Percentiles rank a stretch among this genome's conserved stretches.
These are phyloP conservation scores for Cladosporium sp. DNA, from an alignment of 2,329 filamentous ascomycete species.

Conservation along the genomic window DNA sequence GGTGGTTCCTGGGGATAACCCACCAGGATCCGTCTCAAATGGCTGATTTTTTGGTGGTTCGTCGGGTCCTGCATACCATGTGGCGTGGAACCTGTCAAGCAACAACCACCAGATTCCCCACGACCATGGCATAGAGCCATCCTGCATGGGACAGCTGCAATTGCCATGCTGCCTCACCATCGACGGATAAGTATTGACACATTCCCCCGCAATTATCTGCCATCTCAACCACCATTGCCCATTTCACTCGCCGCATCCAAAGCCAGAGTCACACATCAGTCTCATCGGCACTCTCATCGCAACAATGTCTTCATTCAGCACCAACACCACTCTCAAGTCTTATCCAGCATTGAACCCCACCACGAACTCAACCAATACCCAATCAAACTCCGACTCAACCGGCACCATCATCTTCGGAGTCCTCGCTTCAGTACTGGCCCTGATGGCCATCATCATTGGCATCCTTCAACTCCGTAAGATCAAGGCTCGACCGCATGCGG, in stretches of 20 bases:
- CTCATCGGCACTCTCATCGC: neutral
- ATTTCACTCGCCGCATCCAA: too few relatives aligned
- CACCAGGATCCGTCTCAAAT: neutral
- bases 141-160: neutral
- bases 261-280: too few relatives aligned
- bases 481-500: neutral
- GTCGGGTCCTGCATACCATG: neutral
- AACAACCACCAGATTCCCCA: neutral
- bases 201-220: too few relatives aligned
- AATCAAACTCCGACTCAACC: neutral
- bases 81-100: neutral
- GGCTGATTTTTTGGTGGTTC: neutral
- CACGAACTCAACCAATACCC: neutral
- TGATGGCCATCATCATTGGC: constrained; percentile 4
- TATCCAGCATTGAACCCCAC: neutral
- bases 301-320: neutral
- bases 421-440: neutral
- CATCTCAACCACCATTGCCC: too few relatives aligned
- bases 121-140: neutral
- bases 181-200: neutral
- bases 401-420: constrained; percentile 8
- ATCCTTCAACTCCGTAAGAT: neutral
- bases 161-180: neutral
- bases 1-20: neutral
- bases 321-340: neutral